A percentile compares a stretch with the other conserved stretches of the same genome.
These are phyloP conservation scores for Colletotrichum sp. DNA, from an alignment of 2,329 filamentous ascomycete genomes.

Conservation along the genomic window DNA sequence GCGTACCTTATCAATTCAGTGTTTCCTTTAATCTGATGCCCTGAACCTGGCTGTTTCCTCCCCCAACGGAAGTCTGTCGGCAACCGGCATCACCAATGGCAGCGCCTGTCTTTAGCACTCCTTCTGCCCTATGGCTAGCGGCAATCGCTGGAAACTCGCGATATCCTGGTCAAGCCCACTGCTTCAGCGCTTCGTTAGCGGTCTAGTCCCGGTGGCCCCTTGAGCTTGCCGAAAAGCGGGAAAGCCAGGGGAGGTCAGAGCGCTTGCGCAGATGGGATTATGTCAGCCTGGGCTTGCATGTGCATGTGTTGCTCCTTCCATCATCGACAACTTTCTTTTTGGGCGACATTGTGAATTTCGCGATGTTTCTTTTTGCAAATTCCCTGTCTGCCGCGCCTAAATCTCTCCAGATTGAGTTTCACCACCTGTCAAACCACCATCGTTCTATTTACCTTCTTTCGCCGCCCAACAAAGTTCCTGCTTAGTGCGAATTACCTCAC, in stretches of 20 bases:
- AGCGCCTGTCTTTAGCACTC: not conserved
- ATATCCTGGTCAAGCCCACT: not conserved
- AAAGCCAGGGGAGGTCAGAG: not conserved
- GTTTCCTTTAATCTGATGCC: not conserved
- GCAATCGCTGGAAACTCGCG: not conserved
- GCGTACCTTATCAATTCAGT: not conserved
- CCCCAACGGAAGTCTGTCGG: not conserved
- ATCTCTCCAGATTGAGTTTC: not conserved
- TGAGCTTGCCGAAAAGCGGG: not conserved
- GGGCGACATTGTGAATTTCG: not conserved
- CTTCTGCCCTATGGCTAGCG: no score
- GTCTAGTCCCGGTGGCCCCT: not conserved
- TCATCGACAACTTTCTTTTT: not conserved
- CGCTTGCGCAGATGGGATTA: not conserved
- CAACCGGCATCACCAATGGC: not conserved
- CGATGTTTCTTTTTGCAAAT: not conserved
- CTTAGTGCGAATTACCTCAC: not conserved
- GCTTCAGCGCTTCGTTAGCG: not conserved
- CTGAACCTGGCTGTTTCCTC: not conserved
- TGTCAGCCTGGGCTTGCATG: not conserved
- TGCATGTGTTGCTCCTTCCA: not conserved
- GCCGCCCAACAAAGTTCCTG: not conserved
- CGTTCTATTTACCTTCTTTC: not conserved
- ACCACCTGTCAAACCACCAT: not conserved
- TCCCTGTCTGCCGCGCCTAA: not conserved